Conservation (phyloP, 2,329 filamentous ascomycete species). For the Talaromyces amestolkiae region DNA sequence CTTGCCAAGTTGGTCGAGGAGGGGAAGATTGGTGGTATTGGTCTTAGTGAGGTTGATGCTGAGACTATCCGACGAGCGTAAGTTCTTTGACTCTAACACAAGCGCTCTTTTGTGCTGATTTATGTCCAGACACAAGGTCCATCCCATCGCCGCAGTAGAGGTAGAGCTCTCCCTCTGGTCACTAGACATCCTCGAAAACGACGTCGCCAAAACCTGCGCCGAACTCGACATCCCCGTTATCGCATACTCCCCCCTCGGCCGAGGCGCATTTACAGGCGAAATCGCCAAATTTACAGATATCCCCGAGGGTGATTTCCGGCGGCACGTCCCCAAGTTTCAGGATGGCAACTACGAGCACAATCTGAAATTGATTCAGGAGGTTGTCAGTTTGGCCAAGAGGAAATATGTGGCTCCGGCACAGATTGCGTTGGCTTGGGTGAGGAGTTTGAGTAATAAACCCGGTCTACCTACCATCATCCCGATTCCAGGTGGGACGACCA, state of each 20-base stretch:
- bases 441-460: constrained; percentile 31
- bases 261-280: constrained; percentile 55
- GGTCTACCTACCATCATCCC: constrained; percentile 43
- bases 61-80: constrained; percentile 45
- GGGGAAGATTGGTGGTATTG: constrained; percentile 46
- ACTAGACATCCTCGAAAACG: constrained; percentile 58
- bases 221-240: constrained; percentile 59
- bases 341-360: constrained; percentile 53
- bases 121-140: constrained; percentile 33
- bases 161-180: constrained; percentile 60
- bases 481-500: constrained; percentile 44
- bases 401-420: constrained; percentile 49
- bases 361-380: constrained; percentile 47
- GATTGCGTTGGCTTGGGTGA: constrained; percentile 51
- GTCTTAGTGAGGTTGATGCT: constrained; percentile 45
- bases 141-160: constrained; percentile 59
- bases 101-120: not conserved
- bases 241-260: constrained; percentile 60
- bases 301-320: constrained; percentile 48
- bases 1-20: constrained; percentile 42
- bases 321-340: constrained; percentile 49
- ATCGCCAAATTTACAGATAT: constrained; percentile 49
- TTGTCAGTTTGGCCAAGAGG: constrained; percentile 44
- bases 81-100: constrained; percentile 19
- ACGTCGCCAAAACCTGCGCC: constrained; percentile 55